Conservation (phyloP, 1,284 basidiomycete genomes). For the Tilletia walkeri region DNA sequence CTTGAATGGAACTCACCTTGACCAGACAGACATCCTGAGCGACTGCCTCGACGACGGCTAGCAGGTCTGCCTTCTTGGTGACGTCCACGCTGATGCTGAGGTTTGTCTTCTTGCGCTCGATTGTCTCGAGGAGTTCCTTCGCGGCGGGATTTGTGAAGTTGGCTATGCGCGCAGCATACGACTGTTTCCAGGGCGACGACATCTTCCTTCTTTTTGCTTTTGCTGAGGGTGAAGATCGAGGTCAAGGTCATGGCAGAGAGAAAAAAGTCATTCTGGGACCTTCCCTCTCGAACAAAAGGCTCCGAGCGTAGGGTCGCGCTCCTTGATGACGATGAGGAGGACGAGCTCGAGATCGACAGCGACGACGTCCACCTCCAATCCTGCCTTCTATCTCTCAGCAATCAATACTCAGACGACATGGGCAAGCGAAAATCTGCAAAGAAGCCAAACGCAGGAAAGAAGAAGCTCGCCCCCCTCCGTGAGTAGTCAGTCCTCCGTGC, state of each 20-base stretch:
- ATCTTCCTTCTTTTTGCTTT: neutral
- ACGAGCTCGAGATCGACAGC: neutral
- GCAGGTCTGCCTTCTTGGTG: constrained; percentile 73
- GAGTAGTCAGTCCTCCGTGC: constrained; percentile 12
- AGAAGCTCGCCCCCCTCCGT: constrained; percentile 42
- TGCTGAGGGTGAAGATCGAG: neutral
- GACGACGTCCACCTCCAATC: neutral
- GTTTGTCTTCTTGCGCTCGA: constrained; percentile 85
- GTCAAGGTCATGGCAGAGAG: neutral
- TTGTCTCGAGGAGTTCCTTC: constrained; percentile 68
- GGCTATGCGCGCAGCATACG: constrained; percentile 42
- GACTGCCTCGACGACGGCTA: constrained; percentile 82
- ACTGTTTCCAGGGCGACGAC: constrained; percentile 17
- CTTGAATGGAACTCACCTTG: constrained; percentile 62
- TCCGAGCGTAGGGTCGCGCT: neutral
- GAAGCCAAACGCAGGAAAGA: constrained; percentile 42
- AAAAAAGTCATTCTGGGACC: no score
- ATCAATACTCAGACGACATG: constrained; percentile 26
- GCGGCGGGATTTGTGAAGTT: constrained; percentile 45
- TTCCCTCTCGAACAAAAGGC: neutral
- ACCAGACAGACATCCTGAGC: constrained; percentile 87
- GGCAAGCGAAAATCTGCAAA: constrained; percentile 43
- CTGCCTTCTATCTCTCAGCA: neutral
- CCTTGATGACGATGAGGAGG: neutral
- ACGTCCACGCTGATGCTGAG: constrained; percentile 95